phyloP scores from a whole-genome alignment of 2,329 filamentous ascomycete genomes.

The Lomentospora prolificans region DNA sequence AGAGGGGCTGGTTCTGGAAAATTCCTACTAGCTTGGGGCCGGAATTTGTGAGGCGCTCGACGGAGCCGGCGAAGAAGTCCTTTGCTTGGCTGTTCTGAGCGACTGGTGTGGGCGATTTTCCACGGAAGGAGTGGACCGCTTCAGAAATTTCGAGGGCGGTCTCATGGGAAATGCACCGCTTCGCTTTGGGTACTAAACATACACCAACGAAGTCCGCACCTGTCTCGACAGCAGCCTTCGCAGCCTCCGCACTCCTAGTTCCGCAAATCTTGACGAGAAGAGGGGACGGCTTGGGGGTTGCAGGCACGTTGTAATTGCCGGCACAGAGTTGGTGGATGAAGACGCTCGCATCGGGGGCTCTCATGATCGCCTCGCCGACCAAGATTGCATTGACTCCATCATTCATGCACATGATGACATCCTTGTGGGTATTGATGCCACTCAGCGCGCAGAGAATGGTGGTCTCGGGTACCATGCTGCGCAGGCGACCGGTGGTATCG shows the following conservation, averaged over 20 bases:
- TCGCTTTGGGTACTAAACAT: conserved; percentile 74
- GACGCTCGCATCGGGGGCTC: conserved; percentile 66
- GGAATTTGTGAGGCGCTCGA: conserved; percentile 36
- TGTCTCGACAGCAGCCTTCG: conserved; percentile 68
- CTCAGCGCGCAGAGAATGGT: conserved; percentile 90
- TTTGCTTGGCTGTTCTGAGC: conserved; percentile 27
- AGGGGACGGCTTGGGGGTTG: conserved; percentile 25
- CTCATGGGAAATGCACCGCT: conserved; percentile 69
- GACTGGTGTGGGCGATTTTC: conserved; percentile 13
- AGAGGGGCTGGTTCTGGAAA: conserved; percentile 82
- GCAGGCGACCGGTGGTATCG: conserved; percentile 78
- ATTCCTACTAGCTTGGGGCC: conserved; percentile 81
- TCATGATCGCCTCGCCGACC: conserved; percentile 93
- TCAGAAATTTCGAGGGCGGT: conserved; percentile 72
- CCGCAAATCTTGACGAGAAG: conserved; percentile 92
- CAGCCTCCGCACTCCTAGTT: conserved; percentile 73
- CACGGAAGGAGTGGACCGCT: conserved; percentile 49
- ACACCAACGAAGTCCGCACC: conserved; percentile 91
- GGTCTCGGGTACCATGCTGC: conserved; percentile 73
- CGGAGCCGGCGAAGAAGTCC: conserved; percentile 63
- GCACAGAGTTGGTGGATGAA: conserved; percentile 84
- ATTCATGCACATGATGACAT: conserved; percentile 77
- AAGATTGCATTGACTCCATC: conserved; percentile 89
- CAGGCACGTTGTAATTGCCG: conserved; percentile 29
- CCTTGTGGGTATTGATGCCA: conserved; percentile 80